These are phyloP conservation scores for Termitomyces eurrhizus DNA, from an alignment of 768 basidiomycete genomes.

Conservation along the genomic window DNA sequence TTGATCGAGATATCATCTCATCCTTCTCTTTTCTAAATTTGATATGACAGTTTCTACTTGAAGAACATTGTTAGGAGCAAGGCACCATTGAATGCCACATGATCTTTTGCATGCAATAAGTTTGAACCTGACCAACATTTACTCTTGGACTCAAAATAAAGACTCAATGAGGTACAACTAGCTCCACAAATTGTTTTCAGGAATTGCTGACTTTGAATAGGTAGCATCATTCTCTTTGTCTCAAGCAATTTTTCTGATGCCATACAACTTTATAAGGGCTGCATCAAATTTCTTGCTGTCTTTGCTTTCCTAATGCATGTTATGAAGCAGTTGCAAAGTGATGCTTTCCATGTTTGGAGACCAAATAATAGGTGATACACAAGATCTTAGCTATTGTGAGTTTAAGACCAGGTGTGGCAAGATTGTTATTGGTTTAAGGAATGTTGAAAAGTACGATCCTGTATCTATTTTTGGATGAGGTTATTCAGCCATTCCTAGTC, in stretches of 20 bases:
- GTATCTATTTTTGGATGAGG: slow-evolving; percentile 36
- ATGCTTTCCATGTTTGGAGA: slow-evolving; percentile 34
- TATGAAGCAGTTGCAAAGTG: slow-evolving; percentile 26
- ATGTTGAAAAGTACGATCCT: slow-evolving; percentile 31
- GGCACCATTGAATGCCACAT: too few species aligned
- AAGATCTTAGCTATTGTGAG: slow-evolving; percentile 35
- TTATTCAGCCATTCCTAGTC: slow-evolving; percentile 11
- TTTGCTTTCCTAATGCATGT: slow-evolving; percentile 21
- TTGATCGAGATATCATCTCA: too few species aligned
- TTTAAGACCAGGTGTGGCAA: slow-evolving; percentile 32
- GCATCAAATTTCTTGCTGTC: slow-evolving; percentile 25
- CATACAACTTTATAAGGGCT: slow-evolving; percentile 23
- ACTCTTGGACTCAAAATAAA: slow-evolving; percentile 33
- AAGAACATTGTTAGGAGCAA: too few species aligned
- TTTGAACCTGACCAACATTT: too few species aligned
- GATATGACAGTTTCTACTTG: too few species aligned
- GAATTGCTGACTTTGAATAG: slow-evolving; percentile 7
- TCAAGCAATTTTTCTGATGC: slow-evolving; percentile 25
- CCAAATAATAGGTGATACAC: slow-evolving; percentile 13
- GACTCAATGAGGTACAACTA: slow-evolving; percentile 28
- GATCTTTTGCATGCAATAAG: too few species aligned
- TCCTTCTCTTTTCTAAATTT: too few species aligned
- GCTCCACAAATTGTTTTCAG: background rate
- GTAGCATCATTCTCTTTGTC: slow-evolving; percentile 23
- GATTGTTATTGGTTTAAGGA: slow-evolving; percentile 40